Base-by-base conservation (phyloP, 2,329 filamentous ascomycete genomes). In the Talaromyces marneffei region DNA sequence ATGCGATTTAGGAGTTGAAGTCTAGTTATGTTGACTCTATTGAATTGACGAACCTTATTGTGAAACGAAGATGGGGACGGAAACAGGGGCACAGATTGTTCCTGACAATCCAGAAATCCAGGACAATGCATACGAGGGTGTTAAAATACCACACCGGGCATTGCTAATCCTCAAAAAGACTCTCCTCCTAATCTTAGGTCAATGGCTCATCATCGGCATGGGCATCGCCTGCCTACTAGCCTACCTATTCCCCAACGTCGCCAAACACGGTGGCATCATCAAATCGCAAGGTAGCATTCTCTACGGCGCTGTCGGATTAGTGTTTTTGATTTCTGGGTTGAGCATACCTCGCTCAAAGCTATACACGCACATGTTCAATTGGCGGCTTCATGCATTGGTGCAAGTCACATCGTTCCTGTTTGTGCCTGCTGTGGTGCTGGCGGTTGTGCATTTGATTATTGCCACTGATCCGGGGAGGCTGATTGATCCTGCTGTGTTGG, bases 241-340 rank as follows among this genome's bases (percentile, higher is more conserved):
- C 57, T 81, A 81, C 66, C 74, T 83, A 75, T 77, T 85, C 68
- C 76, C 83, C 6, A 76, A 82, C 61, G 72, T 77, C 3, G 74
- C 74, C 52, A 84, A 83, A 67, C 73, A 79, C 53, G 78, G 75
- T 44, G 75, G 75, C 33, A 66, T 69, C 14, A 76, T 77, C 63
- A 70, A 69, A 16, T 72, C 75, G 4, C 72, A 77, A 58, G 75
- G 76, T 14, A 73, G 78, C 8, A 75, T 90, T 59, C 79, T 89
- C 31, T 91, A 91, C 70, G 85, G 87, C 33, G 85, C 82, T 20
- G 85, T 91, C 31, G 84, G 82, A 18, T 74, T 89, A 67, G 88
- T 90, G 67, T 91, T 91, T 72, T 78, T 90, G 61, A 80, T 90
- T 65, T 89, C 87, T 60, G 88, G 88, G 3, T 80, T 89, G 66